Evolutionary conservation across 345 rosid genomes (phyloP), one percentile per base, ranked within the genome.

Genomic region (Dipteronia dyeriana): DNA sequence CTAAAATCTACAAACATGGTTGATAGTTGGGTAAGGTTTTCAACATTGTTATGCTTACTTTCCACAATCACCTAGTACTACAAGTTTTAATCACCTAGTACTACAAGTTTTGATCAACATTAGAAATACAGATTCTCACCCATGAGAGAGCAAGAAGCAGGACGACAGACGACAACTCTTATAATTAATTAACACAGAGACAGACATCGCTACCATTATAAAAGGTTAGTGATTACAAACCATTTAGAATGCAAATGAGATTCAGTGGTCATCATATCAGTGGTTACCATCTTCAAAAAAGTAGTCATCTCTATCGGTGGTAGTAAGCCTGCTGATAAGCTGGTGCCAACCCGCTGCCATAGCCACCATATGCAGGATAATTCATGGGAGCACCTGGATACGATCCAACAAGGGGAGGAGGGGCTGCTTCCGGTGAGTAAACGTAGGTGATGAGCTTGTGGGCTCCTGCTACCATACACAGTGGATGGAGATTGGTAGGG

Each of bases 261-360:
- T 71, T 49, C 78, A 70, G 78, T 4, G 88, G 89, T 86, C 88
- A 84, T 82, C 81, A 75, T 85, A 88, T 88, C 93, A 89, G 95
- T 89, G 85, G 91, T 91, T 89, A 91, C 95, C 90, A 83, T 83
- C 90, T 80, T 82, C 86, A 62, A 62, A 56, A 64, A 66, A 41
- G 82, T 78, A 19, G 81, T 85, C 87, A 79, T 78, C 81, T 87
- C 96, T 88, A 89, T 87, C 93, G 83, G 92, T 88, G 83, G 92
- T 88, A 91, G 91, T 89, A 91, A 87, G 93, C 96, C 87, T 80
- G 92, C 84, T 88, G 93, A 87, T 90, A 88, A 85, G 92, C 88
- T 59, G 91, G 93, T 78, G 91, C 91, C 76, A 88, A 78, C n/a
- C 89, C 89, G 47, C 59, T 86, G 63, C 82, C 85, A 68, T 90